Conservation (phyloP, 2,329 filamentous ascomycete genomes). For the Ophiosphaerella narmari region DNA sequence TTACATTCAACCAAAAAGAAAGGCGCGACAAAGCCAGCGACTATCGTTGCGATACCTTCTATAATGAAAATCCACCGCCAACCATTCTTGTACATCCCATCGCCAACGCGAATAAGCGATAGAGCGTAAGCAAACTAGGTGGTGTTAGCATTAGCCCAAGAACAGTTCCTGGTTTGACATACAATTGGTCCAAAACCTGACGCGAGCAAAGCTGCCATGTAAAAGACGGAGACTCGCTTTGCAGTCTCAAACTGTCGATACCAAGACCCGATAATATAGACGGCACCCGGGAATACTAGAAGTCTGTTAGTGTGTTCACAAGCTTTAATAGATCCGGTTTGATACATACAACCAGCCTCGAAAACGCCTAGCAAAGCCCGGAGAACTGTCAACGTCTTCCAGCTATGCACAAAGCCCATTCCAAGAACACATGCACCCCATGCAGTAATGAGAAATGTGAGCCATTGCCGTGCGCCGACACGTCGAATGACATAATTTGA, state of each 20-base stretch:
- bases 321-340: too few relatives aligned
- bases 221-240: slow-evolving; percentile 30
- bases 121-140: slow-evolving; percentile 36
- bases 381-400: slow-evolving; percentile 24
- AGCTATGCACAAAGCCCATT: slow-evolving; percentile 30
- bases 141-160: slow-evolving; percentile 1
- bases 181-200: slow-evolving; percentile 42
- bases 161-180: not conserved
- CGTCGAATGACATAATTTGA: slow-evolving; percentile 38
- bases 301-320: not conserved
- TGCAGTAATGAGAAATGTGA: slow-evolving; percentile 32
- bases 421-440: slow-evolving; percentile 32
- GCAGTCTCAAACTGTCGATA: slow-evolving; percentile 33
- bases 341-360: slow-evolving; percentile 27
- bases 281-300: slow-evolving; percentile 27
- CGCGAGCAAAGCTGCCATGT: slow-evolving; percentile 34
- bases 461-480: slow-evolving; percentile 37
- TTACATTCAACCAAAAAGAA: slow-evolving; percentile 33
- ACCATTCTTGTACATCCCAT: slow-evolving; percentile 34
- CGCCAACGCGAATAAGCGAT: slow-evolving; percentile 37
- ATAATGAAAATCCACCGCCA: slow-evolving; percentile 40
- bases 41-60: slow-evolving; percentile 24
- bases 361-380: slow-evolving; percentile 27
- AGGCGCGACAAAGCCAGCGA: slow-evolving; percentile 21
- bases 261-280: slow-evolving; percentile 34